Evolutionary conservation across 2,329 filamentous ascomycete species (phyloP).

Genomic region (Penicillium sp.): DNA sequence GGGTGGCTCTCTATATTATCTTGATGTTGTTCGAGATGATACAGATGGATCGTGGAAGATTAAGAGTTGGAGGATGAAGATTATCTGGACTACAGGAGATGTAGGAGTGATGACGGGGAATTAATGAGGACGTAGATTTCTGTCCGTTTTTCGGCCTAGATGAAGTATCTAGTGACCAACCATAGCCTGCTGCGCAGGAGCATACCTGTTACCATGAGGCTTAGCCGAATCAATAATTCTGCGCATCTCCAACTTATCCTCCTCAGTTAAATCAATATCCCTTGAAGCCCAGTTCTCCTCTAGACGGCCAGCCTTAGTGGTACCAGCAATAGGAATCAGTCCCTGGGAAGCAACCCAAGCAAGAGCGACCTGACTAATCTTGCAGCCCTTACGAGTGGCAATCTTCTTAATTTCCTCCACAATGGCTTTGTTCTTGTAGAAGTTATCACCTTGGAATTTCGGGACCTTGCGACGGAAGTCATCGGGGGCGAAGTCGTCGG

Average conservation of each 20-base stretch:
- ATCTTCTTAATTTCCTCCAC: slow-evolving; percentile 46
- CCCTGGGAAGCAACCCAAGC: slow-evolving; percentile 44
- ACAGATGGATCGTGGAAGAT: slow-evolving; percentile 37
- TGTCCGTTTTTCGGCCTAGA: no score
- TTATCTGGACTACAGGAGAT: slow-evolving; percentile 31
- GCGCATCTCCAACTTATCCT: slow-evolving; percentile 43
- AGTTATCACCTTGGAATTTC: slow-evolving; percentile 46
- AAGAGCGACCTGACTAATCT: slow-evolving; percentile 38
- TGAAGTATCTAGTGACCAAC: slow-evolving; percentile 22
- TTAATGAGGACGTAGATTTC: not conserved
- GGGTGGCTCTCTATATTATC: slow-evolving; percentile 27
- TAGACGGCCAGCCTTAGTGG: slow-evolving; percentile 41
- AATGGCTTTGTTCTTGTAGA: slow-evolving; percentile 46
- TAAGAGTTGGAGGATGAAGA: slow-evolving; percentile 29
- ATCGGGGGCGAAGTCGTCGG: slow-evolving; percentile 47
- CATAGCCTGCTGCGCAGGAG: slow-evolving; percentile 21
- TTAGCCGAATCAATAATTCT: slow-evolving; percentile 40
- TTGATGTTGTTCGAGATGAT: slow-evolving; percentile 34
- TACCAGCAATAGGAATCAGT: slow-evolving; percentile 50
- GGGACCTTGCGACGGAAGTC: slow-evolving; percentile 43
- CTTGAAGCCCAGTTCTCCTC: slow-evolving; percentile 44
- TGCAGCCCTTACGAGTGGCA: slow-evolving; percentile 36
- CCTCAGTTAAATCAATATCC: slow-evolving; percentile 37
- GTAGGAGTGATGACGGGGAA: not conserved
- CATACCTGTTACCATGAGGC: slow-evolving; percentile 40